Percentiles rank a stretch among this genome's conserved stretches.
These are phyloP conservation scores for Solanum corneliomulleri DNA, from an alignment of 257 asterid species.

Conservation along the genomic window DNA sequence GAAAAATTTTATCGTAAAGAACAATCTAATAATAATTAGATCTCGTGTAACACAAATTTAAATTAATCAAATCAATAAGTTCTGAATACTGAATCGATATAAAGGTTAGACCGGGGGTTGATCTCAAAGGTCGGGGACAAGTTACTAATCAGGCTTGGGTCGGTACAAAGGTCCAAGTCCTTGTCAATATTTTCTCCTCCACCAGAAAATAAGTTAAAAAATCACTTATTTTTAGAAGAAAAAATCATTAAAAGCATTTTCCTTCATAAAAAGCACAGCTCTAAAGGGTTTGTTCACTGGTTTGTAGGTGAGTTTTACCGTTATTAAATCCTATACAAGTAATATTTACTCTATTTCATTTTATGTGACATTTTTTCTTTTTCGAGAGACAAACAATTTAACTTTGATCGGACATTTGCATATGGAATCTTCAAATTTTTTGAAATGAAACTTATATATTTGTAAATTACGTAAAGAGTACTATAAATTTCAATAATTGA, in stretches of 20 bases:
- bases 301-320: not conserved
- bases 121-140: not conserved
- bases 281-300: not conserved
- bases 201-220: not conserved
- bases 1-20: too few species aligned
- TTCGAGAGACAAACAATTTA: too few species aligned
- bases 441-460: too few species aligned
- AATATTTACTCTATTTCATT: too few species aligned
- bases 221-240: not conserved
- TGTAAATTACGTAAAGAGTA: too few species aligned
- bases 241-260: not conserved
- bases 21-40: too few species aligned
- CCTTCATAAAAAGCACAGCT: not conserved
- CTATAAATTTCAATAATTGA: too few species aligned
- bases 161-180: not conserved
- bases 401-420: too few species aligned
- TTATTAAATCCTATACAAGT: not conserved
- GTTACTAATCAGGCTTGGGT: not conserved
- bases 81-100: rapidly evolving
- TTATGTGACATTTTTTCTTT: rapidly evolving
- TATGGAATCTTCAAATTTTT: too few species aligned
- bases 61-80: not conserved
- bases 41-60: not conserved
- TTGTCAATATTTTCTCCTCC: not conserved
- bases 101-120: not conserved